A percentile compares a stretch with the other conserved stretches of the same genome.
Evolutionary conservation across 768 basidiomycete genomes (phyloP).

Genomic region (Leccinum truebloodii): DNA sequence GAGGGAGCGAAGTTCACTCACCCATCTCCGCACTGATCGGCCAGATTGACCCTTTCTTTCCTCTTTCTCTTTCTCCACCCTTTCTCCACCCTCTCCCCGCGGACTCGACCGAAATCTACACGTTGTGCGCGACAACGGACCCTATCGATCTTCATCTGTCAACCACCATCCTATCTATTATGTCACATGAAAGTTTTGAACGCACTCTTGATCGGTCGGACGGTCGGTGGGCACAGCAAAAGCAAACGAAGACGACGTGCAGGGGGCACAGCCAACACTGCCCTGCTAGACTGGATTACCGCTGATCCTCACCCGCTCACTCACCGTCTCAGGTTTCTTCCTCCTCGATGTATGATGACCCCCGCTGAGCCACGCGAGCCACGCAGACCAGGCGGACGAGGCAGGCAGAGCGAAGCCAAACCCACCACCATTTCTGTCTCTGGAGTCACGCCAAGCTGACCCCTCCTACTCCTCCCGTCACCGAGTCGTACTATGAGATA

Average conservation of each 20-base stretch:
- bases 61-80: background rate
- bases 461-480: background rate
- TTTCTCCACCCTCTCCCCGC: background rate
- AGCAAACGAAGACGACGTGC: background rate
- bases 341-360: background rate
- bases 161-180: background rate
- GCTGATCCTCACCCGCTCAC: background rate
- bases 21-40: background rate
- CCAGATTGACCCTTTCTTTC: background rate
- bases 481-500: background rate
- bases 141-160: background rate
- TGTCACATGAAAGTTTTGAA: background rate
- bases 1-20: background rate
- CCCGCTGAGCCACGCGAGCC: background rate
- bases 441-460: background rate
- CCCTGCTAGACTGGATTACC: background rate
- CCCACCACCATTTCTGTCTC: background rate
- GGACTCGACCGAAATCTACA: background rate
- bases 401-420: background rate
- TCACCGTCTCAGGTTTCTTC: background rate
- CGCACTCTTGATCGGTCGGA: background rate
- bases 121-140: background rate
- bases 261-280: background rate
- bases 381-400: background rate
- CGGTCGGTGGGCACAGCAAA: background rate